A percentile compares a stretch with the other conserved stretches of the same genome.
phyloP scores from a whole-genome alignment of 257 asterid species.

The Eucommia ulmoides region DNA sequence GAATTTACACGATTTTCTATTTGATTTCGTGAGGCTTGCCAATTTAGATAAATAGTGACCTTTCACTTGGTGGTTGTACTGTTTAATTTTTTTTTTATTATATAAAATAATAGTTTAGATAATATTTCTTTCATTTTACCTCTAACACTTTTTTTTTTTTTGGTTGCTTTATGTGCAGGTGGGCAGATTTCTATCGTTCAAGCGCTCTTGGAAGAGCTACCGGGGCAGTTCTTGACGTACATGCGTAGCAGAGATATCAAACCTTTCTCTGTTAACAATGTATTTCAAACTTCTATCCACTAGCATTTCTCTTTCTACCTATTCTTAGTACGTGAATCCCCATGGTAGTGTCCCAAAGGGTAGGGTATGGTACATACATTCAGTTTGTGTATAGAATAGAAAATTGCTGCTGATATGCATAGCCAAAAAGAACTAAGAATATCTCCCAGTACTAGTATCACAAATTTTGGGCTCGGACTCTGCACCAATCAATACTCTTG shows the following conservation, averaged over 20 bases:
- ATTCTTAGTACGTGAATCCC: too few species aligned
- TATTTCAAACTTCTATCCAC: too few species aligned
- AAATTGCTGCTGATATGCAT: too few species aligned
- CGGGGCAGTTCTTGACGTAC: slow-evolving; percentile 79
- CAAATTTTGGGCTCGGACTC: too few species aligned
- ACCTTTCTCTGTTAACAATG: slow-evolving; percentile 29
- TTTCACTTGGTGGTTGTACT: background rate
- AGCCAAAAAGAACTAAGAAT: too few species aligned
- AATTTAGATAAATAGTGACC: background rate
- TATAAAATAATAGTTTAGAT: background rate
- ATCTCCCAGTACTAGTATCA: too few species aligned
- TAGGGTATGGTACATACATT: too few species aligned
- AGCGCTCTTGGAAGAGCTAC: slow-evolving; percentile 87
- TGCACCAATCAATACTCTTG: too few species aligned
- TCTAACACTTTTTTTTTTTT: background rate
- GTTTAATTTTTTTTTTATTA: background rate
- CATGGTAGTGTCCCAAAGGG: too few species aligned
- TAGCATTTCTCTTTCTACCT: too few species aligned
- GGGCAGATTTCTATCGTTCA: slow-evolving; percentile 68
- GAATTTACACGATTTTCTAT: background rate
- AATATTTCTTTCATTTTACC: background rate
- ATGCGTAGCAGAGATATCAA: slow-evolving; percentile 58
- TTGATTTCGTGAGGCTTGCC: background rate
- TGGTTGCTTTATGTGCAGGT: slow-evolving; percentile 31
- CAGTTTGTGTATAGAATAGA: too few species aligned